Evolutionary conservation across 306 rosid species (phyloP).

Genomic region (Parietaria judaica): DNA sequence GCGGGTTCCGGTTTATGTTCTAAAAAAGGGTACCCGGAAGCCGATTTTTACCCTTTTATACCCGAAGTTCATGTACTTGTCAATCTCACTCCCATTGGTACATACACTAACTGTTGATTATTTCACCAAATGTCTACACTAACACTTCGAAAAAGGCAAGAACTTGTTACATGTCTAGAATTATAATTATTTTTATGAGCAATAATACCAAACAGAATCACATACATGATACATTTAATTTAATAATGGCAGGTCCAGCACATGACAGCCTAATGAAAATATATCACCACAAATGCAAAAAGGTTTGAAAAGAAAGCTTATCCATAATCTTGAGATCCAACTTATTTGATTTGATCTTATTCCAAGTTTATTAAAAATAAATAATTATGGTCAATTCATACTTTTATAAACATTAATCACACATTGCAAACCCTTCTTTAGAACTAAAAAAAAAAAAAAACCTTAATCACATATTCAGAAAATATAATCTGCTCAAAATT

Average conservation of each 20-base stretch:
- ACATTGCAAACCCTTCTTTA: neutral
- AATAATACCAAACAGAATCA: no score
- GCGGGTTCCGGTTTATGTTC: no score
- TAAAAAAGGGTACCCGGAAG: no score
- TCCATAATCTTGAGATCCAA: neutral
- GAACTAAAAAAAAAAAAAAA: neutral
- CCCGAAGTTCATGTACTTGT: no score
- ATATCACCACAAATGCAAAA: neutral
- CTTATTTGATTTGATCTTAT: neutral
- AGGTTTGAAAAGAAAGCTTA: neutral
- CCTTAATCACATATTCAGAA: neutral
- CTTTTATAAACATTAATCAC: neutral
- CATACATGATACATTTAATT: no score
- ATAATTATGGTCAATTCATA: neutral
- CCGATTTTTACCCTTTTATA: no score
- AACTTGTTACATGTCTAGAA: no score
- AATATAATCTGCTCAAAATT: neutral
- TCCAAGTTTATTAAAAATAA: neutral
- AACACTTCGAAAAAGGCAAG: no score
- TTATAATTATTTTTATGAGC: no score
- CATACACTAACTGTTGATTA: no score
- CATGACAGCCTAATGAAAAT: neutral
- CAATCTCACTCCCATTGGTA: no score
- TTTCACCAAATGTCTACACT: no score
- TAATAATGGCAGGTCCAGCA: neutral